These are phyloP conservation scores for Vicia sativa DNA, from an alignment of 306 rosid genomes.

Conservation along the genomic window DNA sequence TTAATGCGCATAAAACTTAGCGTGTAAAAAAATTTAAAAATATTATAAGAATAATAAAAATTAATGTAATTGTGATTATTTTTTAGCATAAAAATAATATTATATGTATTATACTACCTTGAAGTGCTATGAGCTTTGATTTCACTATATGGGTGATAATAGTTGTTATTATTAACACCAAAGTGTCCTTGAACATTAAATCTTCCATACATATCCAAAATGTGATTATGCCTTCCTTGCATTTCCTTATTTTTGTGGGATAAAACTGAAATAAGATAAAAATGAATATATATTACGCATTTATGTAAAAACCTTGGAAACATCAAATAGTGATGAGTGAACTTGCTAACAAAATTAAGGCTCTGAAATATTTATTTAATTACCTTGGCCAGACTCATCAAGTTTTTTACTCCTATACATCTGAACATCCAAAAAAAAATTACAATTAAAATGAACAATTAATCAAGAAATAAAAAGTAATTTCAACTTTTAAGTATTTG, in stretches of 20 bases:
- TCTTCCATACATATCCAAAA: slow-evolving; percentile 55
- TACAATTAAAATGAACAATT: background rate
- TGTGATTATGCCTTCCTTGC: slow-evolving; percentile 56
- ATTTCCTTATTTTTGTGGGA: slow-evolving; percentile 44
- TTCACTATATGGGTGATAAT: slow-evolving; percentile 34
- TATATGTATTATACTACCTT: slow-evolving; percentile 38
- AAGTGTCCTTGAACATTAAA: slow-evolving; percentile 46
- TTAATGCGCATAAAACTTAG: too few species aligned
- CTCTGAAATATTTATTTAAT: background rate
- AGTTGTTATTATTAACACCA: slow-evolving; percentile 43
- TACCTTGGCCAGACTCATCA: slow-evolving; percentile 90
- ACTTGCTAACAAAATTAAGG: slow-evolving; percentile 13
- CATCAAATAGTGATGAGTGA: slow-evolving; percentile 21
- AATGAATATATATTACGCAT: slow-evolving; percentile 22
- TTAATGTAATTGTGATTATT: background rate
- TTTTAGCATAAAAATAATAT: background rate
- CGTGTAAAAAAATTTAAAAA: background rate
- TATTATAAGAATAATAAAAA: background rate
- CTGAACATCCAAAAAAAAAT: slow-evolving; percentile 42
- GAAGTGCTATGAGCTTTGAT: slow-evolving; percentile 43
- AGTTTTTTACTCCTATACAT: slow-evolving; percentile 94
- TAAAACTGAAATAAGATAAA: slow-evolving; percentile 52
- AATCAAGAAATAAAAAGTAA: slow-evolving; percentile 4
- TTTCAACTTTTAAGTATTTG: background rate
- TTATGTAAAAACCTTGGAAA: slow-evolving; percentile 20